Base-by-base conservation (phyloP, 768 basidiomycete species). In the Kwoniella sp. region DNA sequence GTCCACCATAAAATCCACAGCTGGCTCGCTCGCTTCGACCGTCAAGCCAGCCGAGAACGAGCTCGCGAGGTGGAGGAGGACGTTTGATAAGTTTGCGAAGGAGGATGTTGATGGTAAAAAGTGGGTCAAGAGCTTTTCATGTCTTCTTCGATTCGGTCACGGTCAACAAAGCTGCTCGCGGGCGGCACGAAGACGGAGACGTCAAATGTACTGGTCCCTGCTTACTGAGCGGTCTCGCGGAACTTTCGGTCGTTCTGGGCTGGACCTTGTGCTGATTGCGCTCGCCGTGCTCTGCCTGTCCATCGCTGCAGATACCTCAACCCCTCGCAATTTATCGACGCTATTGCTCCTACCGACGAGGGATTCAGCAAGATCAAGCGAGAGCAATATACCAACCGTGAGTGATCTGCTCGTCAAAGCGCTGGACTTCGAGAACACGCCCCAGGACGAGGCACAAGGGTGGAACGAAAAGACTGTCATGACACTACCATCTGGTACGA, bases 271-370 rank as follows among this genome's bases (percentile, higher is more conserved):
- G n/a, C n/a, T n/a, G n/a, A n/a, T n/a, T n/a, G n/a, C n/a, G n/a
- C n/a, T n/a, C n/a, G n/a, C n/a, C n/a, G n/a, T 5, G 41, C 41
- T 20, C 11, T 9, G 29, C 34, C 57, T 37, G 53, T n/a, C 29
- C 4, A 58, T 50, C n/a, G n/a, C 5, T 28, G 23, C 45, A 97
- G 94, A 82, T 95, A 87, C 79, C 85, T 99, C 53, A 90, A 92
- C 82, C 83, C 85, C 37, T 89, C 93, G 30, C 88, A 88, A 74
- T 99, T 99, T 81, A 90, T 98, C 72, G 91, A 92, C 79, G 94
- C 96, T 58, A 94, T 98, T 80, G 93, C 90, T 31, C 93, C 95
- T 1, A 86, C 86, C 54, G 87, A 86, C 34, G 93, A 95, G 83
- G 76, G 75, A 0, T 85, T 93, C 72, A 85, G 87, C 61, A 91